A percentile compares a stretch with the other conserved stretches of the same genome.
Conservation (phyloP, 1,139 yeast species). For the Candida sp. region DNA sequence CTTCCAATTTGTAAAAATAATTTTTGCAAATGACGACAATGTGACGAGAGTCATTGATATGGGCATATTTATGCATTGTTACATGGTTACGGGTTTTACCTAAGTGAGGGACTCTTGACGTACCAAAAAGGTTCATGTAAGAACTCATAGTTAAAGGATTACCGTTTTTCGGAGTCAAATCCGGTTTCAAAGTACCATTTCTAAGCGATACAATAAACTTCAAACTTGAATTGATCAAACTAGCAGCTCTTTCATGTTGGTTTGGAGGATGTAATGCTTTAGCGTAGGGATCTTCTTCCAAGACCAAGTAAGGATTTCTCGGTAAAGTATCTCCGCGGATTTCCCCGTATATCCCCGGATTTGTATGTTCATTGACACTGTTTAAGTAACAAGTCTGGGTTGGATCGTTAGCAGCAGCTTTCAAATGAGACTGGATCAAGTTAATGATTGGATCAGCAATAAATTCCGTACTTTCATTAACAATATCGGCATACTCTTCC, state of each 20-base stretch:
- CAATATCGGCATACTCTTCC: constrained; percentile 39
- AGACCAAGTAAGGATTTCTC: constrained; percentile 67
- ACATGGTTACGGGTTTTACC: constrained; percentile 28
- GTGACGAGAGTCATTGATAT: constrained; percentile 38
- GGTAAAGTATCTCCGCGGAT: constrained; percentile 65
- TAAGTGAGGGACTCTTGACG: constrained; percentile 56
- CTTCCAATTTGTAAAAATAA: constrained; percentile 61
- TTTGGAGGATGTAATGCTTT: constrained; percentile 55
- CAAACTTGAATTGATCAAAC: constrained; percentile 59
- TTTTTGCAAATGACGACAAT: constrained; percentile 58
- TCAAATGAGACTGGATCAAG: constrained; percentile 51
- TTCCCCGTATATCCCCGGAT: constrained; percentile 66
- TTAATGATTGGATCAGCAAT: constrained; percentile 34
- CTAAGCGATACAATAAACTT: constrained; percentile 62
- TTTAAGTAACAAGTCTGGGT: constrained; percentile 52
- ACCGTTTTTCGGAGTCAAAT: constrained; percentile 47
- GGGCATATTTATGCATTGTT: constrained; percentile 23
- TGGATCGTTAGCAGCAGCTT: constrained; percentile 38
- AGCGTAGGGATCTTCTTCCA: constrained; percentile 69
- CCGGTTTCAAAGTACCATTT: constrained; percentile 52
- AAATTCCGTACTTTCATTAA: constrained; percentile 44
- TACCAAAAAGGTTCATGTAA: constrained; percentile 62
- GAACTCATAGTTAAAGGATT: constrained; percentile 65
- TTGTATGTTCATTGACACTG: constrained; percentile 54
- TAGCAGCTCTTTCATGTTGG: constrained; percentile 67